Percentiles rank a stretch among this genome's conserved stretches.
Evolutionary conservation across 2,329 filamentous ascomycete species (phyloP).

Genomic region (Tolypocladium ovalisporum): DNA sequence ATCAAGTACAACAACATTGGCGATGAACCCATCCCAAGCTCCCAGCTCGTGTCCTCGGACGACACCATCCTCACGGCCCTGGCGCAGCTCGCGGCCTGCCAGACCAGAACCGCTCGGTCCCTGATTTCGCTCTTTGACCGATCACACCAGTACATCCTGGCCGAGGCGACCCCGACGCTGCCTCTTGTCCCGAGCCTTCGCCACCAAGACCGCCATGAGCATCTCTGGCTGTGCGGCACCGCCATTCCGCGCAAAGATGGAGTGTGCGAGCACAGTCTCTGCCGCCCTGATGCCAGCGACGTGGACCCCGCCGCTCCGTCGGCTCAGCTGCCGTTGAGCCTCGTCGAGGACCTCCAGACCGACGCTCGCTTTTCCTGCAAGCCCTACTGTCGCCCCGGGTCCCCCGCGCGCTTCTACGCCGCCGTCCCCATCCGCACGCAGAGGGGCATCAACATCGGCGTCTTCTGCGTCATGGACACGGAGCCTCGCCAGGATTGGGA

Average conservation of each 20-base stretch:
- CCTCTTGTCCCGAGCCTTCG: slow-evolving; percentile 17
- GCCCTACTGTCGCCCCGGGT: slow-evolving; percentile 12
- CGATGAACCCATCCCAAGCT: slow-evolving; percentile 10
- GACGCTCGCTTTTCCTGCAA: slow-evolving; percentile 18
- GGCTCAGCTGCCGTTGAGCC: slow-evolving; percentile 16
- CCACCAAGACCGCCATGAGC: slow-evolving; percentile 2
- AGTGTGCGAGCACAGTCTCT: slow-evolving; percentile 17
- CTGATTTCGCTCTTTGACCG: slow-evolving; percentile 41
- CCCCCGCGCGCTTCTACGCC: slow-evolving; percentile 24
- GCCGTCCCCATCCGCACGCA: slow-evolving; percentile 28
- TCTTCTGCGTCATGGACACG: slow-evolving; percentile 20
- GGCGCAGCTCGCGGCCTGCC: slow-evolving; percentile 35
- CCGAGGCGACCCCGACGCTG: slow-evolving; percentile 34
- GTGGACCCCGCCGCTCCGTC: not conserved
- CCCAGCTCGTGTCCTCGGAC: slow-evolving; percentile 14
- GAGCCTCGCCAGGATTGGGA: slow-evolving; percentile 10
- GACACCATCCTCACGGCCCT: slow-evolving; percentile 34
- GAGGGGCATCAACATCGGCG: slow-evolving; percentile 30
- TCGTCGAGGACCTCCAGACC: slow-evolving; percentile 21
- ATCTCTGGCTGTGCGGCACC: slow-evolving; percentile 18
- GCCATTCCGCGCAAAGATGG: slow-evolving; percentile 18
- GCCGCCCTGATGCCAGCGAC: not conserved
- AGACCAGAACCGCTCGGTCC: slow-evolving; percentile 28
- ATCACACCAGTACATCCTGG: slow-evolving; percentile 35
- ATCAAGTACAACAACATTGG: slow-evolving; percentile 14